Conservation (phyloP, 129 eudicot genomes). For the Silybum marianum region DNA sequence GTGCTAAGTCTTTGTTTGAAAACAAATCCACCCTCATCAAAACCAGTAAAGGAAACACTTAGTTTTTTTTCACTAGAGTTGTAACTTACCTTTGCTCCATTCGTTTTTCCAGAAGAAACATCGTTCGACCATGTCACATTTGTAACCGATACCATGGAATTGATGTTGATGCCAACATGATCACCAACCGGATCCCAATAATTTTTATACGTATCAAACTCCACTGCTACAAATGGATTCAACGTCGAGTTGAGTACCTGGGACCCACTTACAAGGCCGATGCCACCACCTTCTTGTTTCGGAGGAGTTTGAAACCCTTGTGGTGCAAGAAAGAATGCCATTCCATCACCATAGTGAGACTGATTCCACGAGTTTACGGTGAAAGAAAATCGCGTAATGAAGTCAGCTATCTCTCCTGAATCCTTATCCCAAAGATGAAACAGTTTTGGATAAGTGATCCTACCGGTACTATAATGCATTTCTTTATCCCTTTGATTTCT, state of each 20-base stretch:
- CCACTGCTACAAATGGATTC: constrained; percentile 45
- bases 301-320: constrained; percentile 19
- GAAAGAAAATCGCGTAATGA: constrained; percentile 36
- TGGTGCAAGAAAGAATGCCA: constrained; percentile 43
- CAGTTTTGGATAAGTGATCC: constrained; percentile 27
- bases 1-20: constrained; percentile 9
- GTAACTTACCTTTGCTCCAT: constrained; percentile 39
- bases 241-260: constrained; percentile 25
- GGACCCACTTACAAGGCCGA: constrained; percentile 32
- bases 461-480: constrained; percentile 28
- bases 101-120: constrained; percentile 21
- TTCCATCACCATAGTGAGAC: constrained; percentile 32
- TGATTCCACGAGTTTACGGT: constrained; percentile 20
- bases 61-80: constrained; percentile 24
- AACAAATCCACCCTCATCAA: not conserved
- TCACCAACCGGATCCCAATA: constrained; percentile 34
- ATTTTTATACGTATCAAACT: constrained; percentile 44
- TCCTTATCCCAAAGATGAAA: constrained; percentile 32
- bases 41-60: constrained; percentile 19
- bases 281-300: constrained; percentile 30
- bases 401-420: constrained; percentile 36
- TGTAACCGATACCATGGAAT: constrained; percentile 38
- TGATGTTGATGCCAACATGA: constrained; percentile 51
- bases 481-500: constrained; percentile 33
- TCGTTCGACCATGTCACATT: constrained; percentile 32